These are phyloP conservation scores for Physaria fendleri DNA, from an alignment of 345 rosid species.

Conservation along the genomic window DNA sequence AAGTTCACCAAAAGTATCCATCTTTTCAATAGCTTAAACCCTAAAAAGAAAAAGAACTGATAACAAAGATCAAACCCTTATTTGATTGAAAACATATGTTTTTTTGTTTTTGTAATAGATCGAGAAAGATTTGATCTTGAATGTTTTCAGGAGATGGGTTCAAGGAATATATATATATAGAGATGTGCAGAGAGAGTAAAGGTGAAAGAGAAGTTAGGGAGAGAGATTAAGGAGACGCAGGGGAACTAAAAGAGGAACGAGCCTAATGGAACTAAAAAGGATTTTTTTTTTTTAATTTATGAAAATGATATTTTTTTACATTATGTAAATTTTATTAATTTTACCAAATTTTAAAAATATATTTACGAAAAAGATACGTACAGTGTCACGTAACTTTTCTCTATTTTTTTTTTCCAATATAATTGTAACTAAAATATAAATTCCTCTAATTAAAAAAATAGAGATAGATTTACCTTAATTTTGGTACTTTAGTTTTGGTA, in stretches of 20 bases:
- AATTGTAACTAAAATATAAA: neutral
- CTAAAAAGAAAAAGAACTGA: constrained; percentile 17
- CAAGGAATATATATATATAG: constrained; percentile 16
- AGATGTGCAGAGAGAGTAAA: constrained; percentile 21
- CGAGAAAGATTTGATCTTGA: constrained; percentile 26
- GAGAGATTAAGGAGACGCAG: constrained; percentile 27
- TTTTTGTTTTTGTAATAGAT: neutral
- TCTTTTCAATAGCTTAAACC: constrained; percentile 32
- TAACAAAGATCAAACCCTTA: constrained; percentile 3
- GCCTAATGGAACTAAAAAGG: constrained; percentile 36
- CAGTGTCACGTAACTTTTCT: constrained; percentile 42
- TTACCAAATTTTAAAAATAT: neutral
- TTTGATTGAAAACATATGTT: constrained; percentile 8
- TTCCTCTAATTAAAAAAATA: neutral
- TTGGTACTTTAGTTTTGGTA: constrained; percentile 19
- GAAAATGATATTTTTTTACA: constrained; percentile 25
- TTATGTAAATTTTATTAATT: constrained; percentile 25
- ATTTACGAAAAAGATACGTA: constrained; percentile 48
- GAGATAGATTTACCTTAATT: neutral
- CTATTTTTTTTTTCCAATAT: neutral
- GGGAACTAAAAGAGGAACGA: constrained; percentile 25
- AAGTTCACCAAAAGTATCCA: constrained; percentile 38
- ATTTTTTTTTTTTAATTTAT: constrained; percentile 37
- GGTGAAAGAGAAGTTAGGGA: constrained; percentile 30
- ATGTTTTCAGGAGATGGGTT: constrained; percentile 19